Evolutionary conservation across 176 grass and related monocot genomes (phyloP).

Genomic region (Eremochloa ophiuroides): DNA sequence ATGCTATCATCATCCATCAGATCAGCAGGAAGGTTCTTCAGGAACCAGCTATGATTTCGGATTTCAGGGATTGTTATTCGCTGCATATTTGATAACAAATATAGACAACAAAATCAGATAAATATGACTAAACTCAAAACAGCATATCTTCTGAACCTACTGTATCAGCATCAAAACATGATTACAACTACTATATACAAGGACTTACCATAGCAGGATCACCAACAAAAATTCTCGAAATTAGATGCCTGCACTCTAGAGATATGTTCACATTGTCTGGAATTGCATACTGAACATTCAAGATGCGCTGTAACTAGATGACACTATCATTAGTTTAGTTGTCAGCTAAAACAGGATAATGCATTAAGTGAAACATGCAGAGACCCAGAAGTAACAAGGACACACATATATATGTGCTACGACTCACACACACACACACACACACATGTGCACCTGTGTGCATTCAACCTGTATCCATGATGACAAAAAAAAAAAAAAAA

Average conservation of each 20-base stretch:
- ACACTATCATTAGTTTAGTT: conserved; percentile 21
- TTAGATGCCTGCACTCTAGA: conserved; percentile 56
- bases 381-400: background rate
- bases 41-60: conserved; percentile 59
- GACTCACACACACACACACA: no score
- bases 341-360: conserved; percentile 9
- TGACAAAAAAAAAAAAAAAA: conserved; percentile 8
- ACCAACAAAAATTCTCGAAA: conserved; percentile 65
- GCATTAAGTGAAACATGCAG: background rate
- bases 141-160: background rate
- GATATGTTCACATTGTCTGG: conserved; percentile 70
- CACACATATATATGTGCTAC: background rate
- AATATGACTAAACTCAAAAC: background rate
- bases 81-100: conserved; percentile 28
- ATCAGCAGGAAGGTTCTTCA: conserved; percentile 72
- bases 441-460: no score
- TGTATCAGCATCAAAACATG: background rate
- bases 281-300: conserved; percentile 75
- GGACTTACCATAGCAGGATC: conserved; percentile 63
- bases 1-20: conserved; percentile 56
- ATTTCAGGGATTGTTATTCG: conserved; percentile 71
- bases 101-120: background rate
- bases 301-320: conserved; percentile 55
- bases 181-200: background rate
- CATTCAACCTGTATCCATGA: background rate